A percentile compares a stretch with the other conserved stretches of the same genome.
Conservation (phyloP, 2,329 filamentous ascomycete genomes). For the Graphiopsis chlorocephala region DNA sequence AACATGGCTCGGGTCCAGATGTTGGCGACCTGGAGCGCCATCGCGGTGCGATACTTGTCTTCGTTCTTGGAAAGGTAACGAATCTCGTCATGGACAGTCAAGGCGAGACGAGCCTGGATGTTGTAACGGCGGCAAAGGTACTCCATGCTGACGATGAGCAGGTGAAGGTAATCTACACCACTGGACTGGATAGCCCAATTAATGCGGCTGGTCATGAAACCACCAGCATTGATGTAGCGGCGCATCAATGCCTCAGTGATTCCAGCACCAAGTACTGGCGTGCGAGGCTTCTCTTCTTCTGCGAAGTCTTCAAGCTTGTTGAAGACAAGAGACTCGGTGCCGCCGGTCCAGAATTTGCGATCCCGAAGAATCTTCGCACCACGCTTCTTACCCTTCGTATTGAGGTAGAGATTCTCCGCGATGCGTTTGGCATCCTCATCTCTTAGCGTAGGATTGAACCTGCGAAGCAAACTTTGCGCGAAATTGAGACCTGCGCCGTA, state of each 20-base stretch:
- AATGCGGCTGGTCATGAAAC: constrained; percentile 92
- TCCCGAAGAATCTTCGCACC: constrained; percentile 69
- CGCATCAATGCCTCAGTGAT: constrained; percentile 95
- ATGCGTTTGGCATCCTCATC: constrained; percentile 74
- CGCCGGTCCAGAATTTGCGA: constrained; percentile 86
- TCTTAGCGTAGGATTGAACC: constrained; percentile 84
- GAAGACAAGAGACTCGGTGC: constrained; percentile 96
- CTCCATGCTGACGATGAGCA: constrained; percentile 92
- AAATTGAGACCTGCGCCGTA: constrained; percentile 98
- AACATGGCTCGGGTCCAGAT: constrained; percentile 98
- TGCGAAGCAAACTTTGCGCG: constrained; percentile 80
- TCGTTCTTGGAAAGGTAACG: constrained; percentile 82
- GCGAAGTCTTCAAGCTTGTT: constrained; percentile 98
- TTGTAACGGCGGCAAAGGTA: constrained; percentile 84
- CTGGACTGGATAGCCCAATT: constrained; percentile 99
- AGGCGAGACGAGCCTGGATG: constrained; percentile 77
- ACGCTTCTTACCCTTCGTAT: constrained; percentile 88
- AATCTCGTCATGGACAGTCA: constrained; percentile 98
- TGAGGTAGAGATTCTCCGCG: constrained; percentile 77
- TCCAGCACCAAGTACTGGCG: constrained; percentile 87
- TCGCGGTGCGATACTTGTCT: constrained; percentile 83
- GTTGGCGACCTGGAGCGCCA: constrained; percentile 92
- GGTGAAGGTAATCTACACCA: constrained; percentile 93
- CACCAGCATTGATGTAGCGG: constrained; percentile 75
- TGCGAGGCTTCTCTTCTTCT: constrained; percentile 85